Conservation (phyloP, 208 protist species). For the Trypanosoma melophagium region DNA sequence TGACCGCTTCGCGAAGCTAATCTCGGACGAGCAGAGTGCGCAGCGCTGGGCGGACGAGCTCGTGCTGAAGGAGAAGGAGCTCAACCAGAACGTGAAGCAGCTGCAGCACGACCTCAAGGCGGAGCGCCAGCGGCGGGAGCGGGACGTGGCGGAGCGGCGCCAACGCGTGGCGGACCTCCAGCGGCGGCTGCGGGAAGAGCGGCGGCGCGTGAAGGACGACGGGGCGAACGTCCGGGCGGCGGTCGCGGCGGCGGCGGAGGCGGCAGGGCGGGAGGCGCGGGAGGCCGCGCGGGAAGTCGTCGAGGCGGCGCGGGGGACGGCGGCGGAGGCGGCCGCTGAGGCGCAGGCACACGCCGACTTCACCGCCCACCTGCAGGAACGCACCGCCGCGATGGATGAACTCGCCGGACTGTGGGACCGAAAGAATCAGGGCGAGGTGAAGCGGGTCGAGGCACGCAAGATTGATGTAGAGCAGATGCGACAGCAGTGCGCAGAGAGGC, state of each 20-base stretch:
- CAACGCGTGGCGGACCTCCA: constrained; percentile 61
- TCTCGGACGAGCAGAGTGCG: constrained; percentile 83
- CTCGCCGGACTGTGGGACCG: constrained; percentile 74
- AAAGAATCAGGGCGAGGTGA: constrained; percentile 79
- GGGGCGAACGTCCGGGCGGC: constrained; percentile 62
- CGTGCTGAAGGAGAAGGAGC: constrained; percentile 81
- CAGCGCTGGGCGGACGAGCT: constrained; percentile 89
- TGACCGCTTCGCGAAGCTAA: constrained; percentile 71
- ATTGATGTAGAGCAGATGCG: constrained; percentile 84
- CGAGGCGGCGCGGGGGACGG: constrained; percentile 29
- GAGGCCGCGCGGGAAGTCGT: constrained; percentile 55
- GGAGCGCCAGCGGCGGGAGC: constrained; percentile 75
- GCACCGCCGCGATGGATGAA: constrained; percentile 66
- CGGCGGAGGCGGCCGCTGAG: constrained; percentile 51
- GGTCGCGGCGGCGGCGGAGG: constrained; percentile 69
- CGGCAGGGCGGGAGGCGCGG: constrained; percentile 49
- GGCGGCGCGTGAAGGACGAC: constrained; percentile 62
- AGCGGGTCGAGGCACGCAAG: constrained; percentile 69
- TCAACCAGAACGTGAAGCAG: constrained; percentile 93
- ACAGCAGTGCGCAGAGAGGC: constrained; percentile 70
- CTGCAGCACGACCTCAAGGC: constrained; percentile 81
- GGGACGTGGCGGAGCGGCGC: constrained; percentile 74
- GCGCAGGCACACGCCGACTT: constrained; percentile 59
- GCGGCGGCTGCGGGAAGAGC: constrained; percentile 65
- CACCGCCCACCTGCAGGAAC: constrained; percentile 61